These are phyloP conservation scores for Chlorella sp. DNA, from an alignment of 139 green algal genomes.

Conservation along the genomic window DNA sequence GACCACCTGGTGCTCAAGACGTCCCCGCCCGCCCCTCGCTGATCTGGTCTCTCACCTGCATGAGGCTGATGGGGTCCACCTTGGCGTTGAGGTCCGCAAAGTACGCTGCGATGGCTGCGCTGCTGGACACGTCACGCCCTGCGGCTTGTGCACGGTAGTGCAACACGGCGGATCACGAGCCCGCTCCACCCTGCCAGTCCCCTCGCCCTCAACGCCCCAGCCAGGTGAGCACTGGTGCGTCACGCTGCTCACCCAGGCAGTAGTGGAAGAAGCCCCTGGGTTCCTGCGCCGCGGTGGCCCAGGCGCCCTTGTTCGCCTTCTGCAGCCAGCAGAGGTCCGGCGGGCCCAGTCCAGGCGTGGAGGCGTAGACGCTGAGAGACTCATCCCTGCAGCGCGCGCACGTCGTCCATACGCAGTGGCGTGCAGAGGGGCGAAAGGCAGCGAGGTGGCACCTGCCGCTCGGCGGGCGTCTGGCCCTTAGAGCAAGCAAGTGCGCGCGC, in stretches of 20 bases:
- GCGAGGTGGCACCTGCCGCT: no score
- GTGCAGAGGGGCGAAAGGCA: no score
- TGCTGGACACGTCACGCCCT: slow-evolving; percentile 41
- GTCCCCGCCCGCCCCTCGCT: no score
- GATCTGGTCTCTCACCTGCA: no score
- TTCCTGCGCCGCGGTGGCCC: slow-evolving; percentile 5
- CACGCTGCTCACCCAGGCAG: slow-evolving; percentile 18
- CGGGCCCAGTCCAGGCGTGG: slow-evolving; percentile 10
- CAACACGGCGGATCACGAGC: no score
- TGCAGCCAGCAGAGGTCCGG: slow-evolving; percentile 62
- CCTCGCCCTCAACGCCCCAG: no score
- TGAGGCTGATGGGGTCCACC: not conserved
- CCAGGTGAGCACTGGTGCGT: no score
- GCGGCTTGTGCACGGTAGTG: no score
- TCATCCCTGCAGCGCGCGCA: not conserved
- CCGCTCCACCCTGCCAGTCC: no score
- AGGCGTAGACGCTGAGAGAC: not conserved
- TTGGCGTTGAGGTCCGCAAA: slow-evolving; percentile 34
- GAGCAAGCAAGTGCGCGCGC: no score
- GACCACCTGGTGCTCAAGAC: not conserved
- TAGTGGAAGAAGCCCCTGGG: slow-evolving; percentile 53
- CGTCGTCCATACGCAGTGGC: not conserved
- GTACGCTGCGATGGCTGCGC: slow-evolving; percentile 49
- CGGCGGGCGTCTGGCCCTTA: no score
- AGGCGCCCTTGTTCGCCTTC: slow-evolving; percentile 23